A percentile compares a stretch with the other conserved stretches of the same genome.
phyloP scores from a whole-genome alignment of 1,284 basidiomycete species.

The Heimioporus retisporus region DNA sequence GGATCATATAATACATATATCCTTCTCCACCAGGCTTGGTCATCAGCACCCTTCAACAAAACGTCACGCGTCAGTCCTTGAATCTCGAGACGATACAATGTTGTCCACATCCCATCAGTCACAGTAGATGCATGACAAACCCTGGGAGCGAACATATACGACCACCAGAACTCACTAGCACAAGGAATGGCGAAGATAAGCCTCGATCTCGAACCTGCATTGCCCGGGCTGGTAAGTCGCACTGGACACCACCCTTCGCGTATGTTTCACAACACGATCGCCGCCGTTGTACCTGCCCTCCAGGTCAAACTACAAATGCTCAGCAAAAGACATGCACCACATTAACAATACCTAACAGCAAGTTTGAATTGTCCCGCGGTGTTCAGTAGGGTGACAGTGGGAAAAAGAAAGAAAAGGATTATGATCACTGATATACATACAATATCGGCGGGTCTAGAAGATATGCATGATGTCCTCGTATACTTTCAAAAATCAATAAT shows the following conservation, averaged over 20 bases:
- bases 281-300: constrained; percentile 50
- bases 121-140: constrained; percentile 50
- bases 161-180: constrained; percentile 44
- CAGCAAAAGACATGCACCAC: too few species aligned
- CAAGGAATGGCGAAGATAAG: constrained; percentile 56
- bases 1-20: constrained; percentile 55
- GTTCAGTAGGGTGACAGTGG: too few species aligned
- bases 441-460: too few species aligned
- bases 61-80: constrained; percentile 46
- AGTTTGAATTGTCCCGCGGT: too few species aligned
- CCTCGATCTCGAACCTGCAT: constrained; percentile 47
- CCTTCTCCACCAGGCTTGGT: constrained; percentile 57
- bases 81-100: constrained; percentile 49
- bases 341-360: too few species aligned
- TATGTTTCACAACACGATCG: constrained; percentile 52
- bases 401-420: too few species aligned
- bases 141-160: constrained; percentile 52
- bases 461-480: too few species aligned
- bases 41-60: constrained; percentile 43
- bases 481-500: too few species aligned
- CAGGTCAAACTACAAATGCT: constrained; percentile 19
- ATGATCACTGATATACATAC: too few species aligned
- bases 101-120: constrained; percentile 35
- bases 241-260: constrained; percentile 47
- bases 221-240: constrained; percentile 47